These are phyloP conservation scores for Eucalyptus marginata DNA, from an alignment of 345 rosid species.

Conservation along the genomic window DNA sequence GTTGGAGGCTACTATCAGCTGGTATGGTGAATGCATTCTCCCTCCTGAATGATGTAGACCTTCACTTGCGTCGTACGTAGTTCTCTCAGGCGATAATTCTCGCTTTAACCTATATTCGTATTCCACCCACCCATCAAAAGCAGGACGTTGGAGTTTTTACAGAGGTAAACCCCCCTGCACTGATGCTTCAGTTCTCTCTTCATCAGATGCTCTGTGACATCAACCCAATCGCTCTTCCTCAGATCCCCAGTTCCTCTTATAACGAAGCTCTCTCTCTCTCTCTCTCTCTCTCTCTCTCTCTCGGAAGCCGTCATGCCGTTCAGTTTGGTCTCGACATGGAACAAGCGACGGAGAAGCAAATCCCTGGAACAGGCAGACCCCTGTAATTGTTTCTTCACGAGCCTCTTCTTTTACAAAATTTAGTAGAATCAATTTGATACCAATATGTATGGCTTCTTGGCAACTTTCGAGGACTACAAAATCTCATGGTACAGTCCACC, in stretches of 20 bases:
- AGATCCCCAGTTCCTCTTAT: background rate
- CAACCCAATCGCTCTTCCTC: background rate
- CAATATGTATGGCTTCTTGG: background rate
- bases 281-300: too few relatives aligned
- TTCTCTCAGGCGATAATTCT: background rate
- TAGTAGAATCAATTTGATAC: background rate
- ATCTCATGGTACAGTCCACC: background rate
- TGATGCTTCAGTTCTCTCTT: background rate
- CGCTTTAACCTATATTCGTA: background rate
- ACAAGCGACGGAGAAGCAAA: slow-evolving; percentile 87
- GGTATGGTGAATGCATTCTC: background rate
- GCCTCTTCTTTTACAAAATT: background rate
- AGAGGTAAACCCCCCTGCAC: background rate
- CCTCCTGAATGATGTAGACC: background rate
- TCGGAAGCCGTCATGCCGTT: slow-evolving; percentile 43
- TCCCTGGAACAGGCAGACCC: slow-evolving; percentile 73
- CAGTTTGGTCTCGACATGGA: slow-evolving; percentile 85
- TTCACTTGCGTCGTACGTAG: background rate
- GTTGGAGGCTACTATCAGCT: background rate
- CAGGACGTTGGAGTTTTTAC: background rate
- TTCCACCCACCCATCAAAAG: background rate
- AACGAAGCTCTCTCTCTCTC: background rate
- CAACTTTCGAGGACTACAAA: background rate
- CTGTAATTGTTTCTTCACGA: slow-evolving; percentile 33
- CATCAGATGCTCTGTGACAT: background rate